Base-by-base conservation (phyloP, 176 grass and related monocot species). In the Carex cristatella region DNA sequence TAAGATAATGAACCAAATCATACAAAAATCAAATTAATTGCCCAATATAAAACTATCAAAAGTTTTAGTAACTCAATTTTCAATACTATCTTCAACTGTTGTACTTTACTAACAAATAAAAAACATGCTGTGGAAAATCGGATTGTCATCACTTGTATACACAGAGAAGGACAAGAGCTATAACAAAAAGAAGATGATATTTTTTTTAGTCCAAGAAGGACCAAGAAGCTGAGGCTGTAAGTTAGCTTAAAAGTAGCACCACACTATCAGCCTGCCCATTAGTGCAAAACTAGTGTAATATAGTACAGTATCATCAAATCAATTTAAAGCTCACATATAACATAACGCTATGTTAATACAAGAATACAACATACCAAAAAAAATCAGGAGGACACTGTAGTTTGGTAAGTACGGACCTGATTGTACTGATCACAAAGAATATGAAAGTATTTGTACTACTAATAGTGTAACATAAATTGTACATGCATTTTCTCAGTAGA, bases 1-100 rank as follows among this genome's bases (percentile, higher is more conserved):
- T 84, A 56, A 92, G 35, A 32, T 27, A 4, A 31, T 31, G n/a
- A 84, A 67, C 49, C 55, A 86, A 35, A 13, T 3, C 64, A 49
- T 8, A 30, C 59, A 48, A 46, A 46, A 57, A 33, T 12, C 51
- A 56, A 7, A 78, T 56, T 78, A 6, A 33, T 57, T 78, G 51
- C 48, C 23, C 46, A 35, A 33, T 33, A 78, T 32, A 56, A 57
- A 57, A 78, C 74, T 56, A 78, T 57, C n/a, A 51, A 37, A 33
- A 68, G 32, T 12, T 68, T 64, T 13, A 48, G 23, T 51, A 74
- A 74, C 42, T 74, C 70, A 51, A 49, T 74, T 35, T 35, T 74
- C 9, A 27, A 49, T 40, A 42, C 19, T 40, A n/a, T 40, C 13
- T 40, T 40, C 6, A 2, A 38, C 14, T 15, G 35, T 40, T 18